These are phyloP conservation scores for Aspergillus biplanus DNA, from an alignment of 495 filamentous ascomycete species.

Conservation along the genomic window DNA sequence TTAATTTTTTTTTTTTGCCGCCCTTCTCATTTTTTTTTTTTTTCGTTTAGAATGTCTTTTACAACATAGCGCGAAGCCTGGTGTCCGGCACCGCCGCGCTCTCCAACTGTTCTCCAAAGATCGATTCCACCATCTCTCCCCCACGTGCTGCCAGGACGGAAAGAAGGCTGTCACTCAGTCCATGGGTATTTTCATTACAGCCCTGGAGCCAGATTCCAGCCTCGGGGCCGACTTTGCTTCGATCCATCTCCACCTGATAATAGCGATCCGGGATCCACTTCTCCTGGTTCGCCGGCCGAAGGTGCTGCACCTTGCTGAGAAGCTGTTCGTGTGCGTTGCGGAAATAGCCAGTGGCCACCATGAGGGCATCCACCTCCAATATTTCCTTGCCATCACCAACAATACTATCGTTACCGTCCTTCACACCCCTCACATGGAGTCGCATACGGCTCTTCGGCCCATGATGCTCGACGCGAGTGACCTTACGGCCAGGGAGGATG, in stretches of 20 bases:
- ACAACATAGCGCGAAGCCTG: conserved; percentile 47
- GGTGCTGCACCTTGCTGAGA: conserved; percentile 60
- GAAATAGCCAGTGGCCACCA: conserved; percentile 87
- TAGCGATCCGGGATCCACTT: conserved; percentile 56
- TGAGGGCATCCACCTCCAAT: conserved; percentile 76
- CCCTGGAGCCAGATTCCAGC: conserved; percentile 92
- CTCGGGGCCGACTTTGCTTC: conserved; percentile 61
- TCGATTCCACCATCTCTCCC: conserved; percentile 75
- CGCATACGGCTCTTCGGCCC: conserved; percentile 46
- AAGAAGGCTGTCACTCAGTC: conserved; percentile 79
- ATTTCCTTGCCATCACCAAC: conserved; percentile 51
- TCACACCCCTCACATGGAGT: conserved; percentile 37
- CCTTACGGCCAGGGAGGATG: conserved; percentile 68
- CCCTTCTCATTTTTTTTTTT: neutral
- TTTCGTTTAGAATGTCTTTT: conserved; percentile 11
- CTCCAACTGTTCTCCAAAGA: conserved; percentile 61
- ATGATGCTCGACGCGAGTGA: conserved; percentile 60
- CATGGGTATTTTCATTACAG: conserved; percentile 90
- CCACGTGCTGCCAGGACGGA: conserved; percentile 76
- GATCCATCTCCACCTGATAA: conserved; percentile 73
- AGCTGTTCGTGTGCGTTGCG: conserved; percentile 80
- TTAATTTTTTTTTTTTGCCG: neutral
- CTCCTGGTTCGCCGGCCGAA: conserved; percentile 58
- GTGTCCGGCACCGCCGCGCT: conserved; percentile 44
- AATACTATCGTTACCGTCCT: conserved; percentile 29